Base-by-base conservation (phyloP, 257 asterid species). In the Datura wrightii region DNA sequence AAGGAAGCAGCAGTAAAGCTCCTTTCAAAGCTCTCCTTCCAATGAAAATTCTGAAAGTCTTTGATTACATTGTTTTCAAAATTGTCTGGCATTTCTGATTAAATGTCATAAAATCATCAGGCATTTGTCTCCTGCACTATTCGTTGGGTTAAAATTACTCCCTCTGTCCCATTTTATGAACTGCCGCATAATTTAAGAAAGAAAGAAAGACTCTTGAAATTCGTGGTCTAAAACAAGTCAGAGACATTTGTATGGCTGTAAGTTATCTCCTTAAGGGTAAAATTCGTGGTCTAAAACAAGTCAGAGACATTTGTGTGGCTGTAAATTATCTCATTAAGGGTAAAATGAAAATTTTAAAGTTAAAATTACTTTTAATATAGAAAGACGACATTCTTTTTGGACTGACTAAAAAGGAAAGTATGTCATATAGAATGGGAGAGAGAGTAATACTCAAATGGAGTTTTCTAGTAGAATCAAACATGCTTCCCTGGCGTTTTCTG, bases 71-170 rank as follows among this genome's bases (percentile, higher is more conserved):
- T 16, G 31, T 69, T 69, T 69, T 41, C 53, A 69, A 8, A 31
- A 69, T 69, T 41, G 50, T 34, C 79, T 4, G 2, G 13, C n/a
- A 3, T 41, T 69, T 69, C 34, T 69, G 31, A 69, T 69, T 39
- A 41, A 69, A 41, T 39, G 53, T 15, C 53, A 69, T 69, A 69
- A 18, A 69, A 69, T 69, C 13, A 42, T 69, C 19, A 11, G 79
- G 74, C 36, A 42, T 69, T 8, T 69, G 79, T 69, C 79, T 69
- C 79, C 34, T 62, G 15, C 41, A 41, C 53, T 69, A 41, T 39
- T 18, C n/a, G 13, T 41, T 4, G 53, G 42, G 42, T 63, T 63
- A 63, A 63, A 63, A 31, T 63, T 63, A 63, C 70, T 31, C 18
- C 8, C 36, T 31, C 70, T 2, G 37, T 63, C 70, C 42, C 70